phyloP scores from a whole-genome alignment of 2,329 filamentous ascomycete genomes.

The Stagonosporopsis cucurbitacearum region DNA sequence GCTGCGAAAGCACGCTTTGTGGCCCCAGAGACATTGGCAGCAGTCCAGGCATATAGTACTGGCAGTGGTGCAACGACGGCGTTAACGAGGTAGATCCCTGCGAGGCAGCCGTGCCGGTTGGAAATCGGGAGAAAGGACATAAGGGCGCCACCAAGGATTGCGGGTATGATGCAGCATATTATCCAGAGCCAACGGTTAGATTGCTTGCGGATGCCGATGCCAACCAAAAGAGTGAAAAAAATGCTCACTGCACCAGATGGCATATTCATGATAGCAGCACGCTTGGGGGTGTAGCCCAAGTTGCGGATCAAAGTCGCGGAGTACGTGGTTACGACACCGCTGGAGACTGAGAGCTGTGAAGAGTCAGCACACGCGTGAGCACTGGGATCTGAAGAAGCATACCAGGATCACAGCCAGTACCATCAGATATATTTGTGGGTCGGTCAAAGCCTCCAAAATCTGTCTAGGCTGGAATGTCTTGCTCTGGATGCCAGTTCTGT shows the following conservation, averaged over 20 bases:
- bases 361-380: not conserved
- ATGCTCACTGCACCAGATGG: constrained; percentile 27
- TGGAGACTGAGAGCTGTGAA: constrained; percentile 18
- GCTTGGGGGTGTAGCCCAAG: constrained; percentile 24
- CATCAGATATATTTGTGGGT: constrained; percentile 61
- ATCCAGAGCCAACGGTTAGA: constrained; percentile 20
- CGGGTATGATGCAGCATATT: constrained; percentile 7
- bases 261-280: constrained; percentile 30
- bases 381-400: not conserved
- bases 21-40: constrained; percentile 34
- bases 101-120: constrained; percentile 23
- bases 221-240: constrained; percentile 23
- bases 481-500: constrained; percentile 74
- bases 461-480: constrained; percentile 70
- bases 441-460: constrained; percentile 60
- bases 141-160: constrained; percentile 18
- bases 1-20: constrained; percentile 48
- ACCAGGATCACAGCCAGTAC: constrained; percentile 20
- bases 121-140: constrained; percentile 28
- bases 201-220: constrained; percentile 20
- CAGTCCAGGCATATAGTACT: constrained; percentile 24
- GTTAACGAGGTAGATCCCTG: constrained; percentile 31
- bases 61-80: constrained; percentile 26
- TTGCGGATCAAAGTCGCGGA: constrained; percentile 30
- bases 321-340: constrained; percentile 29